Conservation (phyloP, 805 yeast genomes). For the Clavispora fructus region DNA sequence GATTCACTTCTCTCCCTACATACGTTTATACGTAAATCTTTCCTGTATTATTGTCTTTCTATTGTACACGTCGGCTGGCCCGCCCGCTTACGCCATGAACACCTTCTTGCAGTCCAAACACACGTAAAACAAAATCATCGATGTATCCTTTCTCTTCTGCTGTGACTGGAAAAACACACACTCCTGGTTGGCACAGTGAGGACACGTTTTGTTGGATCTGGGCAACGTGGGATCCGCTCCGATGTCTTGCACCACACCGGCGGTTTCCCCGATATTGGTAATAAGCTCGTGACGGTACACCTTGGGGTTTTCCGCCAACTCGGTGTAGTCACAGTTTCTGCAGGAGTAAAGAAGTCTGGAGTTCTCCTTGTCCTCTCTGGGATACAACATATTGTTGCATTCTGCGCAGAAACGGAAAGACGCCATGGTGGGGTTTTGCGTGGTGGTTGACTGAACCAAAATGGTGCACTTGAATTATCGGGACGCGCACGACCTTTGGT, state of each 20-base stretch:
- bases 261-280: slow-evolving; percentile 89
- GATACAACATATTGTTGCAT: slow-evolving; percentile 97
- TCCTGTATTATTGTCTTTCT: neutral
- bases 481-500: slow-evolving; percentile 3
- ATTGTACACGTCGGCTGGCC: neutral
- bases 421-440: slow-evolving; percentile 49
- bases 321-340: slow-evolving; percentile 91
- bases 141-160: slow-evolving; percentile 90
- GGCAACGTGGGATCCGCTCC: slow-evolving; percentile 98
- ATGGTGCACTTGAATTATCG: slow-evolving; percentile 2
- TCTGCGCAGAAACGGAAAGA: slow-evolving; percentile 95
- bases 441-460: neutral
- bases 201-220: slow-evolving; percentile 89
- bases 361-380: slow-evolving; percentile 84
- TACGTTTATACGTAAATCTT: neutral
- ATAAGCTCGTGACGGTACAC: slow-evolving; percentile 91
- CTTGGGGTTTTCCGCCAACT: slow-evolving; percentile 79
- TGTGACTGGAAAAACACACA: slow-evolving; percentile 97
- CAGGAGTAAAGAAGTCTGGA: slow-evolving; percentile 81
- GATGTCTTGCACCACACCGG: slow-evolving; percentile 94
- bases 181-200: slow-evolving; percentile 78
- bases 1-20: neutral
- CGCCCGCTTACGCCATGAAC: slow-evolving; percentile 23
- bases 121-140: slow-evolving; percentile 91
- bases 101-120: slow-evolving; percentile 83